These are phyloP conservation scores for Acarospora socialis DNA, from an alignment of 2,329 filamentous ascomycete species.

Conservation along the genomic window DNA sequence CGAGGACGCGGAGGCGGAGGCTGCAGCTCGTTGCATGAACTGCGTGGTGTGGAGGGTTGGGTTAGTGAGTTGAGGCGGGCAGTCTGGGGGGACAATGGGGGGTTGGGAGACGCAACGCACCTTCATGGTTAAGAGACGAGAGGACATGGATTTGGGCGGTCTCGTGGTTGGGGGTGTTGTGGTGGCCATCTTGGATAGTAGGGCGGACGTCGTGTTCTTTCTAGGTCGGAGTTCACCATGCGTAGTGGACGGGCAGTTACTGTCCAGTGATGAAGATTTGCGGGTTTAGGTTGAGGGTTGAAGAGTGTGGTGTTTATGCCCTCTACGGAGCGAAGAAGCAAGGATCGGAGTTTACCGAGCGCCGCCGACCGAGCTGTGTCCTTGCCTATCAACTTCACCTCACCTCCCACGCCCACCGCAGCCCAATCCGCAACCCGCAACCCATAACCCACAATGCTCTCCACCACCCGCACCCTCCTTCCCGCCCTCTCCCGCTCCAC, in stretches of 20 bases:
- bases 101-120: slow-evolving; percentile 20
- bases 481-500: slow-evolving; percentile 35
- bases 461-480: slow-evolving; percentile 31
- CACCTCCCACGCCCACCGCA: slow-evolving; percentile 12
- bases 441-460: slow-evolving; percentile 27
- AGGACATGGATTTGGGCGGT: slow-evolving; percentile 63
- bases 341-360: background rate
- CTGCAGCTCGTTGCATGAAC: slow-evolving; percentile 85
- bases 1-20: slow-evolving; percentile 22
- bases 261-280: no score
- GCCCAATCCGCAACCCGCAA: slow-evolving; percentile 11
- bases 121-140: slow-evolving; percentile 83
- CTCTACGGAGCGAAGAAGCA: background rate
- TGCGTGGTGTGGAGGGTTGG: slow-evolving; percentile 17
- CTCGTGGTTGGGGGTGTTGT: slow-evolving; percentile 37
- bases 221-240: no score
- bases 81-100: slow-evolving; percentile 6
- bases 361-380: background rate
- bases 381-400: slow-evolving; percentile 14
- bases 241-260: no score
- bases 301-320: no score
- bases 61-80: background rate
- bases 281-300: no score
- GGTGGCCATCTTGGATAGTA: slow-evolving; percentile 21
- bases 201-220: no score